phyloP scores from a whole-genome alignment of 352 stramenopile species.

The Globisporangium alternatum region DNA sequence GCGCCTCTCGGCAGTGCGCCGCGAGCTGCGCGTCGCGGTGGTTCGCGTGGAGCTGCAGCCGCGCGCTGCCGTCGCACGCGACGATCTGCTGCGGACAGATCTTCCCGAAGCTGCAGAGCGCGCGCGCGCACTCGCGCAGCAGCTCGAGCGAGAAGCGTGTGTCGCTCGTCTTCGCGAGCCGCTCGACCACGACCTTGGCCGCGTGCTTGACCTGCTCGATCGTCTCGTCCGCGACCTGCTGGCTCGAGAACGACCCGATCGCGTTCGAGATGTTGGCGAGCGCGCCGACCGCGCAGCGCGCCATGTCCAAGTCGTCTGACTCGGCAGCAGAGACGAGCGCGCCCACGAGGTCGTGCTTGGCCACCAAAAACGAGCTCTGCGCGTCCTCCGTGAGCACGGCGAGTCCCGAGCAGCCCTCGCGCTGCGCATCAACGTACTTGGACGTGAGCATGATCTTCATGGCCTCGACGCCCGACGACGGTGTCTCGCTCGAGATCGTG shows the following conservation, averaged over 20 bases:
- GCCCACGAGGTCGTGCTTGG: slow-evolving; percentile 47
- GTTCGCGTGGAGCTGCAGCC: slow-evolving; percentile 49
- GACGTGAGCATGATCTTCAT: slow-evolving; percentile 88
- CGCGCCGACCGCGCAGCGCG: slow-evolving; percentile 59
- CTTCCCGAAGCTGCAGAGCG: slow-evolving; percentile 47
- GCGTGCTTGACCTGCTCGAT: slow-evolving; percentile 52
- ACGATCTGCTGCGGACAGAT: slow-evolving; percentile 37
- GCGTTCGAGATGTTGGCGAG: slow-evolving; percentile 66
- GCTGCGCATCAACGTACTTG: slow-evolving; percentile 63
- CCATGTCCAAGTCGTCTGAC: slow-evolving; percentile 62
- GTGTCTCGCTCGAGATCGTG: slow-evolving; percentile 46
- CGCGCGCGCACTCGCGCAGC: slow-evolving; percentile 66
- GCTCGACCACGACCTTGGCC: slow-evolving; percentile 36
- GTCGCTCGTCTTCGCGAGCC: slow-evolving; percentile 46
- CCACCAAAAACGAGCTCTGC: slow-evolving; percentile 60
- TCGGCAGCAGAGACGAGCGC: slow-evolving; percentile 43
- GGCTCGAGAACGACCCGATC: slow-evolving; percentile 42
- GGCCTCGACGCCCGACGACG: slow-evolving; percentile 68
- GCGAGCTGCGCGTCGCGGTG: slow-evolving; percentile 67
- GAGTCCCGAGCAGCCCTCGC: slow-evolving; percentile 69
- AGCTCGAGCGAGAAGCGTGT: slow-evolving; percentile 67
- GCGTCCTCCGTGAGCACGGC: slow-evolving; percentile 67
- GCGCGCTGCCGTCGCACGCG: slow-evolving; percentile 21
- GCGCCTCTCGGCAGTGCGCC: slow-evolving; percentile 45
- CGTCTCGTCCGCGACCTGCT: slow-evolving; percentile 28